Base-by-base conservation (phyloP, 2,329 filamentous ascomycete genomes). In the Ceratocystis lukuohia region DNA sequence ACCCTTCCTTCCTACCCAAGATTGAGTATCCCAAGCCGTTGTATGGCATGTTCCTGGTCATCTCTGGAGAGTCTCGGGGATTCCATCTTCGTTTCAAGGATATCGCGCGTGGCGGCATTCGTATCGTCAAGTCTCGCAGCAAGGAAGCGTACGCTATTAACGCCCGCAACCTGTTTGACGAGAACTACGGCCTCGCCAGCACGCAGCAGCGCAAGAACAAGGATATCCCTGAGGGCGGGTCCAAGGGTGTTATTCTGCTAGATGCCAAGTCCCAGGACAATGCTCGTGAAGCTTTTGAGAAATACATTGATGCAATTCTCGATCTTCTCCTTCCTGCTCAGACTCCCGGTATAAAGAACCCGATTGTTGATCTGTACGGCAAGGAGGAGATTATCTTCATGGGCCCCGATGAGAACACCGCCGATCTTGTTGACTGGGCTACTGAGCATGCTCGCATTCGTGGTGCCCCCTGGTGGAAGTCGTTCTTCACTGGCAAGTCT, bases 151-250 rank as follows among this genome's bases (percentile, higher is more conserved):
- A 96, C 74, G 84, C 88, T 69, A 97, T 97, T 80, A 99, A 99
- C 74, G 92, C 92, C 46, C 88, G 94, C 68, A 96, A 91, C 67
- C 82, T 99, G 69, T 99, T 99, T 72, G 94, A 99, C 72, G 94
- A 99, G 79, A 99, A 99, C 78, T 99, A 99, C 78, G 95, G 94
- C 70, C 84, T 99, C 69, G 93, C 94, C 70, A 97, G 95, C 77
- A 99, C 94, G 0, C 94, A 99, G 77, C 94, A 99, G 79, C 90
- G 94, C 74, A 99, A 99, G 84, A 99, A 99, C 83, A 99, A 99
- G 81, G 94, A 99, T 73, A 99, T 99, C 64, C 94, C 94, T 2
- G 94, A 99, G 79, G 94, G 94, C 70, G 94, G 94, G 66, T 96
- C 93, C 72, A 99, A 99, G 80, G 94, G 94, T 78, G 94, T 99